Conservation (phyloP, 1,139 yeast species). For the Hyphopichia burtonii region DNA sequence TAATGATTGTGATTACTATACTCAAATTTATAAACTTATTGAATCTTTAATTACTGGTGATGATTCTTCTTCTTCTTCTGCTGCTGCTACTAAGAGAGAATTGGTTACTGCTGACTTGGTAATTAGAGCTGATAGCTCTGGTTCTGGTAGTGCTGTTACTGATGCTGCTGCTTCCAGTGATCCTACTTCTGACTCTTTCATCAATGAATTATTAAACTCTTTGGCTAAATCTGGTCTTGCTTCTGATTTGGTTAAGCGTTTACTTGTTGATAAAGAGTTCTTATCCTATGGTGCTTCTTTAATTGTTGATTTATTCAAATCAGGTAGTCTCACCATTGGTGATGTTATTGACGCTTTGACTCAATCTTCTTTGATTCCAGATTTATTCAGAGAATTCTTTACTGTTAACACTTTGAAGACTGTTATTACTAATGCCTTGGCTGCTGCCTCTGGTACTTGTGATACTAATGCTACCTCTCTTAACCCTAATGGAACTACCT, state of each 20-base stretch:
- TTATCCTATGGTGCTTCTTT: constrained; percentile 42
- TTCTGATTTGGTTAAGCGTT: constrained; percentile 37
- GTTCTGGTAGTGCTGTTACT: constrained; percentile 8
- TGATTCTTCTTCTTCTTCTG: constrained; percentile 28
- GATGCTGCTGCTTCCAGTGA: constrained; percentile 5
- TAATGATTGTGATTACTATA: constrained; percentile 41
- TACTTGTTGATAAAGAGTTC: constrained; percentile 41
- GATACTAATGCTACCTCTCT: constrained; percentile 30
- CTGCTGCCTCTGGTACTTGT: constrained; percentile 47
- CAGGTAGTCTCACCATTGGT: constrained; percentile 28
- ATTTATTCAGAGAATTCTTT: constrained; percentile 40
- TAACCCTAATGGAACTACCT: constrained; percentile 9
- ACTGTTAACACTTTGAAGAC: constrained; percentile 40
- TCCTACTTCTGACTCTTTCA: constrained; percentile 1
- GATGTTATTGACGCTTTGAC: constrained; percentile 30
- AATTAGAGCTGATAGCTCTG: constrained; percentile 1
- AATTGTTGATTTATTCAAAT: constrained; percentile 29
- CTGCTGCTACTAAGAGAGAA: constrained; percentile 1
- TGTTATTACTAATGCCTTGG: constrained; percentile 44
- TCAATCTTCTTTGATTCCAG: constrained; percentile 41
- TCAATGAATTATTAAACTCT: constrained; percentile 38
- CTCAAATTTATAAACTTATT: constrained; percentile 40
- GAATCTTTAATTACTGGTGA: constrained; percentile 21
- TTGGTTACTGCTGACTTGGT: constrained; percentile 3
- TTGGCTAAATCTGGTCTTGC: constrained; percentile 48